Percentiles rank a stretch among this genome's conserved stretches.
Conservation (phyloP, 192 early-diverging fungal genomes). For the Powellomyces hirtus region DNA sequence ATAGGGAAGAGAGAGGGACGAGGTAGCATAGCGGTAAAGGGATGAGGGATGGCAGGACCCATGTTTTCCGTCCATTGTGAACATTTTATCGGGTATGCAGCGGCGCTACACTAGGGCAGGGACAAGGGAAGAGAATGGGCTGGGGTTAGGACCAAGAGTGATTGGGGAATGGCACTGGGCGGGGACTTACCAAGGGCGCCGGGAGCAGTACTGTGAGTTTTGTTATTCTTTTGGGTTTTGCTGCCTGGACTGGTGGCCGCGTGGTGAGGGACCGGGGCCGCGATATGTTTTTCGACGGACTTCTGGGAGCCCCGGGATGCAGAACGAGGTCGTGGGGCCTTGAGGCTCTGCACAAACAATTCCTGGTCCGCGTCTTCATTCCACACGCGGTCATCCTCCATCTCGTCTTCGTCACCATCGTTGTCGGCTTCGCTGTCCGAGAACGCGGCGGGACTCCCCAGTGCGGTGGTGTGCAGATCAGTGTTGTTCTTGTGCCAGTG, state of each 20-base stretch:
- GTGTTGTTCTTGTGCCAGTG: not conserved
- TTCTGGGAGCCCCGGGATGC: not conserved
- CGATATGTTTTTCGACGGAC: not conserved
- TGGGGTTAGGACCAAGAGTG: too few species aligned
- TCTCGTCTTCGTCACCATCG: constrained; percentile 18
- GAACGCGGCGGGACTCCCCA: not conserved
- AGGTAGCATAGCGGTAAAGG: too few species aligned
- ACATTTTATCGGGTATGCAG: too few species aligned
- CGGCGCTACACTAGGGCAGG: too few species aligned
- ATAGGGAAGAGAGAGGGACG: too few species aligned
- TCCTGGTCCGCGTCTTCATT: constrained; percentile 14
- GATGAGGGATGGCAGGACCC: too few species aligned
- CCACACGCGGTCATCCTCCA: constrained; percentile 20
- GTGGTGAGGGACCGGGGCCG: not conserved
- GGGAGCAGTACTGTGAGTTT: not conserved
- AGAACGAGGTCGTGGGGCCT: constrained; percentile 8
- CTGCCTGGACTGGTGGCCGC: not conserved
- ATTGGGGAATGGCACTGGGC: too few species aligned
- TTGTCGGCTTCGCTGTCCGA: not conserved
- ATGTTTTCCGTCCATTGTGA: too few species aligned
- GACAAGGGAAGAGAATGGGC: too few species aligned
- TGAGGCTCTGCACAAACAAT: constrained; percentile 8
- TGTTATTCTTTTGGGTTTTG: not conserved
- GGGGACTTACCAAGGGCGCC: not conserved
- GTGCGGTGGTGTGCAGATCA: not conserved